Percentiles rank a stretch among this genome's conserved stretches.
Conservation (phyloP, 495 filamentous ascomycete species). For the Neurospora intermedia region DNA sequence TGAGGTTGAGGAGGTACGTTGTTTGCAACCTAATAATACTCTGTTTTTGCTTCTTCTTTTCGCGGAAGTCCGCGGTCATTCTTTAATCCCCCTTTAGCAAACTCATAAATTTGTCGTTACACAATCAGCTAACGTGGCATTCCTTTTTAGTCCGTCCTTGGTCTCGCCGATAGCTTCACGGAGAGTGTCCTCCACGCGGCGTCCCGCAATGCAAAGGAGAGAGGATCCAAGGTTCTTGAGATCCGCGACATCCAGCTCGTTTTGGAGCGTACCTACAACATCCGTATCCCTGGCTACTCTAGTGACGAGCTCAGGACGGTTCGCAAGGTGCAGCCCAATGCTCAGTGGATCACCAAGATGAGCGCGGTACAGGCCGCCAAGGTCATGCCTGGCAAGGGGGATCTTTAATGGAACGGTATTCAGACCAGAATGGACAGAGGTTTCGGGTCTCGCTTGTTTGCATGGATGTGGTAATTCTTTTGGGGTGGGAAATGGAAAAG, state of each 20-base stretch:
- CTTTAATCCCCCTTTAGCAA: not conserved
- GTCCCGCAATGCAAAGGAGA: conserved; percentile 85
- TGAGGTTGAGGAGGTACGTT: conserved; percentile 84
- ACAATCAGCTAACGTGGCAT: not conserved
- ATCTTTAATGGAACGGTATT: conserved; percentile 17
- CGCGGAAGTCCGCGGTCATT: not conserved
- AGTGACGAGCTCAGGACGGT: conserved; percentile 91
- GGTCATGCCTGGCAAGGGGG: conserved; percentile 48
- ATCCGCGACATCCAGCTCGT: conserved; percentile 91
- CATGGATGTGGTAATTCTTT: not conserved
- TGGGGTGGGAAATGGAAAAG: not conserved
- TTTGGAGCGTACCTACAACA: conserved; percentile 95
- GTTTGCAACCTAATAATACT: not conserved
- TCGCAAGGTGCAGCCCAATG: conserved; percentile 76
- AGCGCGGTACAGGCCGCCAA: conserved; percentile 91
- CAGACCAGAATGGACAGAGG: not conserved
- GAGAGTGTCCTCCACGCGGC: conserved; percentile 79
- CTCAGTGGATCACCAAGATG: conserved; percentile 90
- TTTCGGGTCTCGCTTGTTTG: not conserved
- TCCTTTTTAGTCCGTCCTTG: conserved; percentile 52
- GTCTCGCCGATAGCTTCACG: conserved; percentile 87
- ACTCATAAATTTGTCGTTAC: not conserved
- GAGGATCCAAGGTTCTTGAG: conserved; percentile 78
- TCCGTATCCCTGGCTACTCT: conserved; percentile 89
- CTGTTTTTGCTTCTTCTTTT: conserved; percentile 1